These are phyloP conservation scores for Pisolithus sp. DNA, from an alignment of 768 basidiomycete genomes.

Conservation along the genomic window DNA sequence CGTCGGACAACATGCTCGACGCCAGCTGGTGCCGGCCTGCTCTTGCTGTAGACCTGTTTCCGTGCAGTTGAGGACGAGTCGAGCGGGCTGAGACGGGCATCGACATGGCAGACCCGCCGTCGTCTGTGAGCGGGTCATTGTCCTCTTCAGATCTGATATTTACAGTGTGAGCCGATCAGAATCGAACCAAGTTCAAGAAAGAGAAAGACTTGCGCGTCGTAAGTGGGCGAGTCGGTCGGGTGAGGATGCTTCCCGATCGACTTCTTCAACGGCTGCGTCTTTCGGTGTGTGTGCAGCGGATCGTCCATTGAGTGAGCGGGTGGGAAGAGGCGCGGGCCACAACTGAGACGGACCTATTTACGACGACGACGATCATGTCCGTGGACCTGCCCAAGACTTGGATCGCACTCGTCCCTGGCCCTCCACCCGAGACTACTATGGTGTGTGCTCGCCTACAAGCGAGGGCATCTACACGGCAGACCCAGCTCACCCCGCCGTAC, in stretches of 20 bases:
- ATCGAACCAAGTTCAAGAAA: constrained; percentile 8
- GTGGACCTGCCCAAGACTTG: too few species aligned
- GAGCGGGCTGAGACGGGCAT: constrained; percentile 28
- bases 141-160: constrained; percentile 75
- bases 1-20: constrained; percentile 53
- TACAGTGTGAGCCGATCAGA: constrained; percentile 7
- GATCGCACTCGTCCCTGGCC: too few species aligned
- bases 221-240: constrained; percentile 63
- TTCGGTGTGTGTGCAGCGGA: constrained; percentile 27
- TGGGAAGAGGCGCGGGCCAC: too few species aligned
- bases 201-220: constrained; percentile 54
- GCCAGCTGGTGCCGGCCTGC: constrained; percentile 54
- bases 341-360: too few species aligned
- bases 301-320: too few species aligned
- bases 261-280: constrained; percentile 41
- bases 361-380: too few species aligned
- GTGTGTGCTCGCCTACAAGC: constrained; percentile 42
- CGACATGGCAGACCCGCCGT: constrained; percentile 49
- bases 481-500: constrained; percentile 38
- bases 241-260: constrained; percentile 61
- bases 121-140: constrained; percentile 82
- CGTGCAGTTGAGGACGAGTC: constrained; percentile 22
- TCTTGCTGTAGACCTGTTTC: constrained; percentile 18
- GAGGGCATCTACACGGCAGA: constrained; percentile 69
- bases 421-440: too few species aligned